Percentiles rank a stretch among this genome's conserved stretches.
Evolutionary conservation across 441 rosid species (phyloP).

Genomic region (Syzygium syzygioides): DNA sequence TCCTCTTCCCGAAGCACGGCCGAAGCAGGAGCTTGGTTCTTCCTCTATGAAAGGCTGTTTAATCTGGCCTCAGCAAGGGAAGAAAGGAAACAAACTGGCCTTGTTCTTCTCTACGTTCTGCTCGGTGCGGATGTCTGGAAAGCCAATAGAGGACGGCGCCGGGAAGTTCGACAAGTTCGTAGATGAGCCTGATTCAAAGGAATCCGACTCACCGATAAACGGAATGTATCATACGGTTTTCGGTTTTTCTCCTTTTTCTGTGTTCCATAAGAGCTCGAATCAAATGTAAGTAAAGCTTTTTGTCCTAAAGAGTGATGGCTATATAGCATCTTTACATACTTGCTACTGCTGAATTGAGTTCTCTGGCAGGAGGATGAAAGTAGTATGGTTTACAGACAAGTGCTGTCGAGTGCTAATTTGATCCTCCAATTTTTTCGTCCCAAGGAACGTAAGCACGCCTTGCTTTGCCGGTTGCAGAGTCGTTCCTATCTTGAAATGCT

Average conservation of each 20-base stretch:
- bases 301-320: not conserved
- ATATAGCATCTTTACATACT: not conserved
- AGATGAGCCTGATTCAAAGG: not conserved
- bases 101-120: not conserved
- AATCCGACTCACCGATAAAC: not conserved
- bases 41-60: conserved; percentile 12
- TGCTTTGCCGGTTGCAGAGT: not conserved
- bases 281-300: conserved; percentile 1
- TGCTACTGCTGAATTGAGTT: not conserved
- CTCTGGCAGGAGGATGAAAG: not conserved
- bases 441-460: not conserved
- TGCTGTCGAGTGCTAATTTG: not conserved
- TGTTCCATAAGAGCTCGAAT: not conserved
- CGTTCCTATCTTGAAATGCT: not conserved
- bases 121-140: not conserved
- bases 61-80: not conserved
- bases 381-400: not conserved
- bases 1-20: conserved; percentile 25
- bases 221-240: not conserved
- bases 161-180: not conserved
- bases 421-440: not conserved
- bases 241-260: not conserved
- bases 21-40: conserved; percentile 21
- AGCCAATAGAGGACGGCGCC: not conserved
- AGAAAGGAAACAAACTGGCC: not conserved